Conservation (phyloP, 2,329 filamentous ascomycete species). For the Myriosclerotinia scirpicola region DNA sequence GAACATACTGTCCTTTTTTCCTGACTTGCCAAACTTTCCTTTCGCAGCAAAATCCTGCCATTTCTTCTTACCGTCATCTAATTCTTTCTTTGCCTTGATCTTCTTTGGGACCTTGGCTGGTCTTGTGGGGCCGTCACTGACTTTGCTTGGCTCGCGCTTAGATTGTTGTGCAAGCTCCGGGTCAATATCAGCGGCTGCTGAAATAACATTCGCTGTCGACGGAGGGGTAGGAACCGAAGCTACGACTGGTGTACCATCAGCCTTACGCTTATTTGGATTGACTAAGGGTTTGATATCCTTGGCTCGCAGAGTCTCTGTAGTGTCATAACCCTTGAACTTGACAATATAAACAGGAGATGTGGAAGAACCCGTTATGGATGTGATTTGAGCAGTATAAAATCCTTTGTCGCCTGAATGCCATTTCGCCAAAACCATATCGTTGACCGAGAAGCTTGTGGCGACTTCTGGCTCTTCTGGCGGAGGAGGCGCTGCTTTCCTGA, state of each 20-base stretch:
- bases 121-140: conserved; percentile 56
- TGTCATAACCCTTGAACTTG: conserved; percentile 90
- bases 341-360: conserved; percentile 90
- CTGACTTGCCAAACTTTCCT: conserved; percentile 63
- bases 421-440: conserved; percentile 86
- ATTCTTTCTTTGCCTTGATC: conserved; percentile 84
- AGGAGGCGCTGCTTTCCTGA: conserved; percentile 56
- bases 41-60: conserved; percentile 93
- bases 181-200: conserved; percentile 55
- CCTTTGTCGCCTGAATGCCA: conserved; percentile 86
- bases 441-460: conserved; percentile 71
- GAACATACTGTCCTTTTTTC: conserved; percentile 96
- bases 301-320: conserved; percentile 75
- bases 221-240: conserved; percentile 47
- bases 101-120: conserved; percentile 77
- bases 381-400: conserved; percentile 91
- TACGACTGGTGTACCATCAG: conserved; percentile 66
- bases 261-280: conserved; percentile 77
- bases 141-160: conserved; percentile 62
- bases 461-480: conserved; percentile 52
- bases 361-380: conserved; percentile 89
- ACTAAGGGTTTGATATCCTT: conserved; percentile 81
- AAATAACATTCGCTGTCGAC: conserved; percentile 42
- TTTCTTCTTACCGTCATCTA: conserved; percentile 87
- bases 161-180: conserved; percentile 63